These are phyloP conservation scores for Nicotiana noctiflora DNA, from an alignment of 257 asterid species.

Conservation along the genomic window DNA sequence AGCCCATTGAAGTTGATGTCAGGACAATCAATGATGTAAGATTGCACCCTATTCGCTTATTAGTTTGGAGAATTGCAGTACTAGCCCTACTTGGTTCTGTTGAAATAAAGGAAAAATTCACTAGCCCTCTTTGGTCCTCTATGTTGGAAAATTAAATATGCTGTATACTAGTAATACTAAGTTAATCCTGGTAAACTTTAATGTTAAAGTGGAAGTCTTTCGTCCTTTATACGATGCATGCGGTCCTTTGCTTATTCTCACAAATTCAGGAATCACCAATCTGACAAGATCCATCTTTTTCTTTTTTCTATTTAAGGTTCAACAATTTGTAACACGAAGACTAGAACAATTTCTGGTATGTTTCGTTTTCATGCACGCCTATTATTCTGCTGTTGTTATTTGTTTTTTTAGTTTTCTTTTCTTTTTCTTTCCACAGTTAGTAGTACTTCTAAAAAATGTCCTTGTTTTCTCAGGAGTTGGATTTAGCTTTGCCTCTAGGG, in stretches of 20 bases:
- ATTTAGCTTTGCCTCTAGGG: background rate
- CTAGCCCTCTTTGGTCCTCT: background rate
- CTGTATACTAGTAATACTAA: background rate
- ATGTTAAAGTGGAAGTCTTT: background rate
- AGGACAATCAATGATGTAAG: conserved; percentile 66
- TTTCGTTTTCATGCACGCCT: conserved; percentile 3
- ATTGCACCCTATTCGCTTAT: background rate
- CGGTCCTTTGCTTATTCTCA: background rate
- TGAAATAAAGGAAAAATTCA: background rate
- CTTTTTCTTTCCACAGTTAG: background rate
- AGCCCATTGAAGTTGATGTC: conserved; percentile 64
- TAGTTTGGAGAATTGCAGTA: background rate
- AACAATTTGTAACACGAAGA: conserved; percentile 85
- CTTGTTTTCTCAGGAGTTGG: background rate
- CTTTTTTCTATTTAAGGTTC: conserved; percentile 37
- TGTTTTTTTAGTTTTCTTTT: background rate
- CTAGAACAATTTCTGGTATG: conserved; percentile 95
- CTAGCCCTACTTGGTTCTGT: conserved; percentile 2
- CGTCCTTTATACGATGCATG: background rate
- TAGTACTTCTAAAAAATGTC: background rate
- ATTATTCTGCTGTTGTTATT: background rate
- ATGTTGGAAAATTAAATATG: background rate
- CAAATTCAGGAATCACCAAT: background rate
- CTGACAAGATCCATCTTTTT: background rate
- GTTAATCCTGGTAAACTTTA: background rate